phyloP scores from a whole-genome alignment of 2,329 filamentous ascomycete genomes.

The Aspergillus niger region DNA sequence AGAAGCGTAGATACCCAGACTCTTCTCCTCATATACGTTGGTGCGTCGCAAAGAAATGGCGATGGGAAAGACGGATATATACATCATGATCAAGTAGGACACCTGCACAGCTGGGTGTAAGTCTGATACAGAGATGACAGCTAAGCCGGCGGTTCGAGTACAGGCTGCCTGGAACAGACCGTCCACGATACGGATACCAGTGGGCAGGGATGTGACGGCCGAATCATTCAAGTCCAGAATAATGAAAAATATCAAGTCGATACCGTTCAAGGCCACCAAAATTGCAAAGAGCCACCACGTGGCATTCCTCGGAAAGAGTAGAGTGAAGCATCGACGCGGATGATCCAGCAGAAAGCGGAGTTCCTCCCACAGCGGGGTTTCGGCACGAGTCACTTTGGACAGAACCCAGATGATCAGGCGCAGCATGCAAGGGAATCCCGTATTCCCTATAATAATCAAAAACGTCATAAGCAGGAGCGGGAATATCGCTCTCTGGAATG shows the following conservation, averaged over 20 bases:
- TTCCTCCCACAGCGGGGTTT: constrained; percentile 81
- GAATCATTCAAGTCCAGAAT: constrained; percentile 81
- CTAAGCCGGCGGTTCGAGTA: constrained; percentile 87
- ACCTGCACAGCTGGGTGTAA: constrained; percentile 90
- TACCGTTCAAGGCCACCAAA: constrained; percentile 74
- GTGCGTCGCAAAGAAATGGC: constrained; percentile 91
- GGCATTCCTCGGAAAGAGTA: constrained; percentile 84
- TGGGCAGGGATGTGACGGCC: constrained; percentile 67
- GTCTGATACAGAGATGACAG: constrained; percentile 71
- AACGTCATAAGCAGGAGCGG: constrained; percentile 78
- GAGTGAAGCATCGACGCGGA: constrained; percentile 90
- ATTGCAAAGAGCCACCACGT: constrained; percentile 97
- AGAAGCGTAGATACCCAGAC: constrained; percentile 70
- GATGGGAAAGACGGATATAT: constrained; percentile 94
- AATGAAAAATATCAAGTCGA: constrained; percentile 89
- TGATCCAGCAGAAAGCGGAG: constrained; percentile 89
- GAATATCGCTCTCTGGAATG: constrained; percentile 76
- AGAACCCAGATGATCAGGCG: constrained; percentile 86
- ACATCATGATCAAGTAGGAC: constrained; percentile 99
- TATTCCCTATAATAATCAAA: constrained; percentile 92
- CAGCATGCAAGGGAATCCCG: constrained; percentile 91
- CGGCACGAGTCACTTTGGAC: constrained; percentile 66
- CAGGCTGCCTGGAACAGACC: constrained; percentile 87
- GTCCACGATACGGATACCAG: constrained; percentile 76
- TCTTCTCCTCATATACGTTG: constrained; percentile 89